Evolutionary conservation across 169 alveolate genomes (phyloP), one percentile per base, ranked within the genome.

Genomic region (Eimeria zaria): DNA sequence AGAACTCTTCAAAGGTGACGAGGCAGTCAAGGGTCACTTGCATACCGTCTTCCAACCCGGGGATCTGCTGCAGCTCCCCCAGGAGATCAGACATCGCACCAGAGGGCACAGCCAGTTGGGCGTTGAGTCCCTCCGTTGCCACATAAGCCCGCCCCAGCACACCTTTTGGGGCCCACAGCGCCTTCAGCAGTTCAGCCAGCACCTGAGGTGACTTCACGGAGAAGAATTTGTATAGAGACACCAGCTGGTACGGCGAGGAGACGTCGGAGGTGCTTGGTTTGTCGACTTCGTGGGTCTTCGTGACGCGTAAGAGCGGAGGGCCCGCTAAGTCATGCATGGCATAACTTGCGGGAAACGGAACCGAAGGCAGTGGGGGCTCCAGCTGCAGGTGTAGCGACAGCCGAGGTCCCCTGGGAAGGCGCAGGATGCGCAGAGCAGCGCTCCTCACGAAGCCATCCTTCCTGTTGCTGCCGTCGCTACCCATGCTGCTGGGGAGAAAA

Each of bases 101-200:
- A 22, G 91, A 74, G 9, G 97, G 97, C 36, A 90, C 88, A 46
- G 97, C 97, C 30, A 96, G 44, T 84, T 96, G 96, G 71, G 94
- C 97, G 87, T 96, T 96, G 67, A 96, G 36, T 2, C 97, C 97
- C 88, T 96, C 97, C 20, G 58, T 46, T 14, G 97, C 97, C n/a
- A 96, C 96, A 44, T 96, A 96, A 30, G 78, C 96, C 69, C 97
- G 51, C 33, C 97, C 97, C 33, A 96, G 95, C n/a, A 95, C 89
- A 6, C 96, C 94, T 44, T 39, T 58, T n/a, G 96, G 89, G 36
- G 74, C 87, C 96, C 96, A 89, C 18, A 89, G 90, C 58, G 85
- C 91, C 73, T 85, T 48, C 71, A 95, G 89, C 84, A 62, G 84
- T 76, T 95, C 89, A 41, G 95, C 91, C 18, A 89, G 33, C 24